Evolutionary conservation across 352 stramenopile genomes (phyloP).

Genomic region (Pythium oligandrum): DNA sequence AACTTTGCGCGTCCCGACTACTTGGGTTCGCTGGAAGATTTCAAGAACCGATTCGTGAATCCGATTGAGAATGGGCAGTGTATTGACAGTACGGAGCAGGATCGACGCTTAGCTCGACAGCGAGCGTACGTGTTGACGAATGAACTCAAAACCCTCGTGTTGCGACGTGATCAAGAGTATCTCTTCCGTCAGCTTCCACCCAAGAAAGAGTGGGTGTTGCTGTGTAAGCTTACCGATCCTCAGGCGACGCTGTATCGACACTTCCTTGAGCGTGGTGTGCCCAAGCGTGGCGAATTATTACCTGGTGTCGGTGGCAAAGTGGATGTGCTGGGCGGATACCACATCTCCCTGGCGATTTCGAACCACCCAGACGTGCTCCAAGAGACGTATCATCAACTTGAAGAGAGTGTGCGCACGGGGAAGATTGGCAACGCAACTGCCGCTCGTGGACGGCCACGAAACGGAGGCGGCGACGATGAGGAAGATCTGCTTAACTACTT

Average conservation of each 20-base stretch:
- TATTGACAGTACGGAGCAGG: constrained; percentile 67
- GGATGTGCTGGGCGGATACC: constrained; percentile 80
- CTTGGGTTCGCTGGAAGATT: constrained; percentile 75
- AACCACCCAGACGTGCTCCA: constrained; percentile 85
- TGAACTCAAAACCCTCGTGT: constrained; percentile 73
- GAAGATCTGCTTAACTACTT: constrained; percentile 44
- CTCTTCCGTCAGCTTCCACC: constrained; percentile 79
- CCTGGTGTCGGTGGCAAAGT: constrained; percentile 32
- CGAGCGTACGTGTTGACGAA: constrained; percentile 77
- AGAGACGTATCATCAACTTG: constrained; percentile 57
- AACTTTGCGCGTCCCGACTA: constrained; percentile 85
- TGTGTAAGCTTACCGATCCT: constrained; percentile 74
- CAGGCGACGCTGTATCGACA: constrained; percentile 71
- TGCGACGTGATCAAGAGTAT: constrained; percentile 85
- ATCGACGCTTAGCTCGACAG: constrained; percentile 65
- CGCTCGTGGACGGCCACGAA: neutral
- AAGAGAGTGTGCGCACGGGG: constrained; percentile 44
- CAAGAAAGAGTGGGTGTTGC: constrained; percentile 87
- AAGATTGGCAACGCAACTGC: constrained; percentile 22
- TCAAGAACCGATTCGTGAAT: constrained; percentile 88
- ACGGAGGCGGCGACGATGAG: constrained; percentile 29
- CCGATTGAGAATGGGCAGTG: constrained; percentile 87
- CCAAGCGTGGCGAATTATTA: constrained; percentile 26
- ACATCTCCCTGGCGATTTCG: constrained; percentile 84
- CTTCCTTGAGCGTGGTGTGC: constrained; percentile 63